These are phyloP conservation scores for Erodium trifolium DNA, from an alignment of 441 rosid species.

Conservation along the genomic window DNA sequence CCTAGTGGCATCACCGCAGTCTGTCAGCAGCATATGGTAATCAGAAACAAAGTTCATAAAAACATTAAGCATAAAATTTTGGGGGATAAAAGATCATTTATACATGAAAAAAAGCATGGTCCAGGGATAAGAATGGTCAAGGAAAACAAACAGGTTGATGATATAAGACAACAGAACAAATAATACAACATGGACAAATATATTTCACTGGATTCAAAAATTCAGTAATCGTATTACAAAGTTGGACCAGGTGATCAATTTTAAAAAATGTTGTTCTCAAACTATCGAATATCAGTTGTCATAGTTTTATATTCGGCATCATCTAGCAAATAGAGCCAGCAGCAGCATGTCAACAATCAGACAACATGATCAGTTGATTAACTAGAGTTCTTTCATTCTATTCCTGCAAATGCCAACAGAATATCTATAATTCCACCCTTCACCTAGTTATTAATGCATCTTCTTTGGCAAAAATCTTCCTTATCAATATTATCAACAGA, in stretches of 20 bases:
- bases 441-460: neutral
- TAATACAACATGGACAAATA: no score
- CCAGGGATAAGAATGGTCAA: neutral
- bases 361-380: neutral
- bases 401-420: neutral
- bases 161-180: neutral
- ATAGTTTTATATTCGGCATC: neutral
- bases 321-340: neutral
- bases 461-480: neutral
- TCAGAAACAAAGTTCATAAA: neutral
- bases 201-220: neutral
- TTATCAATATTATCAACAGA: neutral
- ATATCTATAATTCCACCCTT: neutral
- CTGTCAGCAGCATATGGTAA: constrained; percentile 27
- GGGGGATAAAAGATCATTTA: neutral
- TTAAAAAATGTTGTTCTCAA: neutral
- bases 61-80: neutral
- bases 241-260: neutral
- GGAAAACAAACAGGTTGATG: neutral
- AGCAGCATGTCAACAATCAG: neutral
- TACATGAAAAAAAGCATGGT: constrained; percentile 4
- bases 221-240: neutral
- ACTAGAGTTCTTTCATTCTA: neutral
- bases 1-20: constrained; percentile 79
- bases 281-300: neutral